Base-by-base conservation (phyloP, 345 rosid species). In the Ricinus communis region DNA sequence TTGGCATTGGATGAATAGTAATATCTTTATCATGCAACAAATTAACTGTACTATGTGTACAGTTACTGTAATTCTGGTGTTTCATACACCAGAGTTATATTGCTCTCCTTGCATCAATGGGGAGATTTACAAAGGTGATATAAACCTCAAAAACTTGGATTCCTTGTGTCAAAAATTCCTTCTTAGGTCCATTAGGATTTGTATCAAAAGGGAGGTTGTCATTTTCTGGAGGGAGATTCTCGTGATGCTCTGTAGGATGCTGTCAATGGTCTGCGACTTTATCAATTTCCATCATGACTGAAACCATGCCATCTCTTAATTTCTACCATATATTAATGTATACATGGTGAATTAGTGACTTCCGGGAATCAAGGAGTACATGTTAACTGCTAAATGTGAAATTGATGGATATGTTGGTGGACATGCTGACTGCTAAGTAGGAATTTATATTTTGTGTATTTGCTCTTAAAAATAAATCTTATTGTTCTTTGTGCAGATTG, bases 401-500 rank as follows among this genome's bases (percentile, higher is more conserved):
- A 45, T 13, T 47, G 55, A 31, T 30, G 55, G 52, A 28, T 38
- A 7, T 16, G 31, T 43, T 43, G 43, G 68, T 33, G 36, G 21
- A 28, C 58, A 9, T 49, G 46, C 11, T 11, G 24, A 33, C 54
- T 66, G 16, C 50, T 1, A 65, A 65, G 14, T 18, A 38, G 22
- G 31, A 11, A 4, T 33, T 51, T 21, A n/a, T n/a, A n/a, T 15
- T 33, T 71, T 28, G 15, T 22, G 33, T 53, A 12, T 31, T 31
- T 31, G 19, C 27, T 18, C 53, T 70, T 62, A 60, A 30, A 62
- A 62, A 50, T 75, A 25, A 46, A n/a, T n/a, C n/a, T 60, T 11
- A 46, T 79, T 21, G 16, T 76, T 43, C 71, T 81, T 52, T 71
- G 18, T 76, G 74, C 86, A 93, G 99, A 77, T 84, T 66, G 82